Conservation (phyloP, 257 asterid genomes). For the Osmanthus fragrans region DNA sequence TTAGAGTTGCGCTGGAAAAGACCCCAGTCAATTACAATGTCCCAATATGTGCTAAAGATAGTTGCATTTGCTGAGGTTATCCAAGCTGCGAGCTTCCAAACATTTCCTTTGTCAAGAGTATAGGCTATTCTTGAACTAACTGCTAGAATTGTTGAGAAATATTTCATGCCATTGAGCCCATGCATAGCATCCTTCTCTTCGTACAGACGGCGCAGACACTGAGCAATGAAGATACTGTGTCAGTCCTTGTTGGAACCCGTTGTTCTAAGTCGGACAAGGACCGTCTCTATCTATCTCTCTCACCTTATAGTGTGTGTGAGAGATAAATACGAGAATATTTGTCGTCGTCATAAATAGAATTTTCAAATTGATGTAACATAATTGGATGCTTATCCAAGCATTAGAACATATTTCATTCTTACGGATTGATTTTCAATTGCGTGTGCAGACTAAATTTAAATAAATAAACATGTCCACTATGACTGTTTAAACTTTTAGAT, state of each 20-base stretch:
- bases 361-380: too few relatives aligned
- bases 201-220: slow-evolving; percentile 57
- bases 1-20: slow-evolving; percentile 46
- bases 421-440: too few relatives aligned
- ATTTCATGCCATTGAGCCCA: slow-evolving; percentile 54
- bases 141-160: slow-evolving; percentile 45
- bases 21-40: slow-evolving; percentile 64
- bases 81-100: slow-evolving; percentile 49
- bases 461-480: too few relatives aligned
- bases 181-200: slow-evolving; percentile 60
- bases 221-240: not conserved
- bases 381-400: too few relatives aligned
- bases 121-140: slow-evolving; percentile 52
- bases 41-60: slow-evolving; percentile 51
- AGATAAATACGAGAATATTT: too few relatives aligned
- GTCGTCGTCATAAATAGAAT: too few relatives aligned
- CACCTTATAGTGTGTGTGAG: too few relatives aligned
- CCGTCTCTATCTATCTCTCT: not conserved
- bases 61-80: slow-evolving; percentile 41
- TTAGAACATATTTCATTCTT: too few relatives aligned
- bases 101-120: slow-evolving; percentile 24
- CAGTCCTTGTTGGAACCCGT: not conserved
- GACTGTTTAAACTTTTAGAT: too few relatives aligned
- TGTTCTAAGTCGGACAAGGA: not conserved
- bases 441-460: too few relatives aligned